Percentiles rank a stretch among this genome's conserved stretches.
Evolutionary conservation across 2,329 filamentous ascomycete species (phyloP).

Genomic region (Nannizziopsis arthrosporioides): DNA sequence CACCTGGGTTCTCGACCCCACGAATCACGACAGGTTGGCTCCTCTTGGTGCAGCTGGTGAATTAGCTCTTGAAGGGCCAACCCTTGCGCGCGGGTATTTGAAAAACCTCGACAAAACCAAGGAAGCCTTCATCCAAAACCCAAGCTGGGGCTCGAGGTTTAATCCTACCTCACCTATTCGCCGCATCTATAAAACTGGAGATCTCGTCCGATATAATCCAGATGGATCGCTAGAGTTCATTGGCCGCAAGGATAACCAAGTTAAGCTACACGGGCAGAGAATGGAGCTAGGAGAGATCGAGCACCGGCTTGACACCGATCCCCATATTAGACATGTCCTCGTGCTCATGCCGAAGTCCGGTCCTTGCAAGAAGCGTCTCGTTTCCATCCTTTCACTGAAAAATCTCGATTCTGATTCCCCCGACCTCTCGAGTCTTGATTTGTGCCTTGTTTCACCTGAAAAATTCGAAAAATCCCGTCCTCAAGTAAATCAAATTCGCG

Average conservation of each 20-base stretch:
- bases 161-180: constrained; percentile 1
- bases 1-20: constrained; percentile 13
- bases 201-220: constrained; percentile 20
- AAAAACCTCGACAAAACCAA: constrained; percentile 12
- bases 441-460: constrained; percentile 24
- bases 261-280: constrained; percentile 55
- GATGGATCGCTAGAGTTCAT: constrained; percentile 31
- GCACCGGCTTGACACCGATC: constrained; percentile 25
- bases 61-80: constrained; percentile 12
- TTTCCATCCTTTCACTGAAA: constrained; percentile 34
- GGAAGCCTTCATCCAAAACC: constrained; percentile 12
- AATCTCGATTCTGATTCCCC: constrained; percentile 16
- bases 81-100: constrained; percentile 13
- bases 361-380: constrained; percentile 34
- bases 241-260: constrained; percentile 54
- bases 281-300: constrained; percentile 48
- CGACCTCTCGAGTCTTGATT: constrained; percentile 20
- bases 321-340: constrained; percentile 30
- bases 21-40: constrained; percentile 11
- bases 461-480: constrained; percentile 18
- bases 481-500: constrained; percentile 26
- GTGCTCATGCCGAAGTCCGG: constrained; percentile 36
- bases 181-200: constrained; percentile 15
- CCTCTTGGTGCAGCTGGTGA: constrained; percentile 14
- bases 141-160: constrained; percentile 11